Conservation (phyloP, 176 grass and related monocot genomes). For the Puccinellia tenuiflora region DNA sequence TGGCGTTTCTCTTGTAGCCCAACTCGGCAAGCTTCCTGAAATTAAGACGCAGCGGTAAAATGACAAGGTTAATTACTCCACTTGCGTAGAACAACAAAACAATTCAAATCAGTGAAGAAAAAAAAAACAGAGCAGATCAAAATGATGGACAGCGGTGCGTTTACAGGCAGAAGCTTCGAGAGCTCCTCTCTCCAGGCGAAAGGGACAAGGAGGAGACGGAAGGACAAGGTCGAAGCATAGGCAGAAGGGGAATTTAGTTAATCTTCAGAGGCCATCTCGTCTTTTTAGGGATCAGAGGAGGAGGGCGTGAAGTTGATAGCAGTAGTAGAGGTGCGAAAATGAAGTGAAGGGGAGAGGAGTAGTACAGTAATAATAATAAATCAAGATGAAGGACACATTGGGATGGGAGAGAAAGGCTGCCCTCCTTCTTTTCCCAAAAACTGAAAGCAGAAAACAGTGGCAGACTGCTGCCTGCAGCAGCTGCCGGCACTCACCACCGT, state of each 20-base stretch:
- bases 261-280: conserved; percentile 32
- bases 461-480: conserved; percentile 40
- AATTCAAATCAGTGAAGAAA: not conserved
- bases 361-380: not conserved
- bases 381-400: conserved; percentile 15
- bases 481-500: conserved; percentile 42
- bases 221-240: conserved; percentile 8
- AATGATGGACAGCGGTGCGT: conserved; percentile 32
- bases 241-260: conserved; percentile 31
- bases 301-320: not conserved
- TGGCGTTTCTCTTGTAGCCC: conserved; percentile 80
- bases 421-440: conserved; percentile 57
- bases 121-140: conserved; percentile 23
- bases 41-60: not conserved
- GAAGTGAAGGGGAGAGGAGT: not conserved
- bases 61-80: conserved; percentile 11
- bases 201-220: conserved; percentile 38
- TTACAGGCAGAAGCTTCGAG: conserved; percentile 45
- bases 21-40: conserved; percentile 79
- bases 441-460: conserved; percentile 42
- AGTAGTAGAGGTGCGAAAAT: not conserved
- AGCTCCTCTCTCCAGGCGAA: conserved; percentile 10
- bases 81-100: not conserved
- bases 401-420: conserved; percentile 53
- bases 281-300: conserved; percentile 38